Evolutionary conservation across 495 filamentous ascomycete species (phyloP), one percentile per base, ranked within the genome.

Genomic region (Penicillium flavigenum): DNA sequence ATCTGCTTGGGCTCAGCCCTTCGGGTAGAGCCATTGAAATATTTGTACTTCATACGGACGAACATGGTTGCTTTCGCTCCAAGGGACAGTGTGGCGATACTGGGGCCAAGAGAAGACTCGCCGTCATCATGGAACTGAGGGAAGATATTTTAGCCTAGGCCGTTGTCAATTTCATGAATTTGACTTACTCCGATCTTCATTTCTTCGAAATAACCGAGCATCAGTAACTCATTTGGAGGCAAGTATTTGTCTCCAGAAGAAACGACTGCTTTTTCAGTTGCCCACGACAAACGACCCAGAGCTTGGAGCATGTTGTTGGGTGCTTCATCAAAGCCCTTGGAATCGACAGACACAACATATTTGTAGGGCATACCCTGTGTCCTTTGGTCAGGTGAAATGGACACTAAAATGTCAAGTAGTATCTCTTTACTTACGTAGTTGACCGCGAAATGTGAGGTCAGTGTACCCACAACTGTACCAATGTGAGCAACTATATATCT

Each of bases 311-410:
- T 76, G 0, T 76, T 72, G 7, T 69, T 56, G 0, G 83, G 83
- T 0, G 89, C 87, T 16, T 86, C 78, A 3, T 72, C 63, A 54
- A 96, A 92, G 3, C 73, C 74, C 44, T 70, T 82, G 0, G 86
- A 87, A 10, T 84, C 72, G 3, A 90, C 85, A 6, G 79, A 71
- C 2, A 90, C 88, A 12, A 89, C 81, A 59, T 86, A 96, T 59
- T 95, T 92, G 65, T 96, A 96, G 0, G 86, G 86, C 50, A 89
- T 88, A 0, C 91, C 91, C 85, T 91, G 59, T 20, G 2, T 9
- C 4, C 22, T 58, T 17, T 51, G 24, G 45, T 54, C 5, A 29
- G 57, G 20, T 24, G 19, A 3, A 6, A 34, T 22, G 20, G 12
- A 16, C 24, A 51, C 66, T 36, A 70, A 34, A 42, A 61, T 50